A percentile compares a stretch with the other conserved stretches of the same genome.
Conservation (phyloP, 768 basidiomycete species). For the Russula vinacea region DNA sequence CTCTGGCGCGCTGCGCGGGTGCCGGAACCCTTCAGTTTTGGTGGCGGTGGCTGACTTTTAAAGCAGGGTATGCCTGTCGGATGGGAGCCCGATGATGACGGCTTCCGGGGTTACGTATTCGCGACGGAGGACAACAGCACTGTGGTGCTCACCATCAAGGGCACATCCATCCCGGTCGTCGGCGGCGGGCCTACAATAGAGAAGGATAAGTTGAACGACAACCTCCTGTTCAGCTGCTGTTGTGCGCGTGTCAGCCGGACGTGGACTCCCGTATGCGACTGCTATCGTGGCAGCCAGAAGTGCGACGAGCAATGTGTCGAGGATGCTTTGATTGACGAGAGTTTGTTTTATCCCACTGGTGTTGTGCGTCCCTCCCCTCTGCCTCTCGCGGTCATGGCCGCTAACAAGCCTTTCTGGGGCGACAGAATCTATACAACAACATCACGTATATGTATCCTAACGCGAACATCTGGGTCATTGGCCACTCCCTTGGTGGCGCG, state of each 20-base stretch:
- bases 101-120: slow-evolving; percentile 92
- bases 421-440: slow-evolving; percentile 90
- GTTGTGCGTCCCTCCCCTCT: slow-evolving; percentile 49
- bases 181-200: slow-evolving; percentile 78
- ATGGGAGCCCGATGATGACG: slow-evolving; percentile 85
- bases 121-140: slow-evolving; percentile 78
- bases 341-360: slow-evolving; percentile 84
- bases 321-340: slow-evolving; percentile 70
- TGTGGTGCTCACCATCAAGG: slow-evolving; percentile 91
- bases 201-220: slow-evolving; percentile 95
- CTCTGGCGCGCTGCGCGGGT: background rate
- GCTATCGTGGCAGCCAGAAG: slow-evolving; percentile 68
- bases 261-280: slow-evolving; percentile 91
- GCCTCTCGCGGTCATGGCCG: background rate
- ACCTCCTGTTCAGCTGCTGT: slow-evolving; percentile 91
- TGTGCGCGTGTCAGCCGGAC: slow-evolving; percentile 91
- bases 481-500: slow-evolving; percentile 82
- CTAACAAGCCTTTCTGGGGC: background rate
- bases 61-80: slow-evolving; percentile 71
- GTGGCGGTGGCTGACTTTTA: background rate
- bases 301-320: slow-evolving; percentile 84
- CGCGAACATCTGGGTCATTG: slow-evolving; percentile 85
- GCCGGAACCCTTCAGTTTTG: background rate
- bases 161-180: slow-evolving; percentile 74
- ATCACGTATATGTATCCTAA: slow-evolving; percentile 87